Evolutionary conservation across 495 filamentous ascomycete species (phyloP), one percentile per base, ranked within the genome.

Genomic region (Xylaria sp.): DNA sequence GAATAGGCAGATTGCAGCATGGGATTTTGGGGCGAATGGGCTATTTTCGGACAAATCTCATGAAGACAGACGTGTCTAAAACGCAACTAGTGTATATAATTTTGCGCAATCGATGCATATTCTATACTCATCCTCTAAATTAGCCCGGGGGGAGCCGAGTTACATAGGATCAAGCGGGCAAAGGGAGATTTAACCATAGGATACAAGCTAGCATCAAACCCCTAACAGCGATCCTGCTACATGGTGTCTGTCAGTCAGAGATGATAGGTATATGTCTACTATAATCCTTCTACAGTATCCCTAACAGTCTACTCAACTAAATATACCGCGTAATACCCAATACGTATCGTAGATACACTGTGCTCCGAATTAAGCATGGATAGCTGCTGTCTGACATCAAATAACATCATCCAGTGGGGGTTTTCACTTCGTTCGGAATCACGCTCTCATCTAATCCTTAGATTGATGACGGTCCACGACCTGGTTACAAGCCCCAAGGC

Each of bases 31-130:
- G 57, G 57, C 31, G 57, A 37, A 59, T 9, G 33, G 31, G 21
- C 61, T 64, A 64, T 64, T 64, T 64, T 64, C 15, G 41, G 61
- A 26, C 3, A 40, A 31, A 29, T 46, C 14, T 46, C 40, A 64
- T 64, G 41, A 64, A 48, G n/a, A 3, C n/a, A 61, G 1, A 41
- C n/a, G 12, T 43, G 37, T 41, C 14, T 43, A 33, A 17, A 64
- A 31, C 15, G 41, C 61, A 63, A 33, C 61, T 41, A n/a, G 7
- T 26, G 58, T 43, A 37, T 41, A 4, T 31, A 14, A n/a, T n/a
- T 55, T 2, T 31, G 26, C 21, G 31, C 1, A 62, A 37, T 62
- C 5, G 59, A 14, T 11, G 21, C 5, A 62, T 62, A 14, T 37
- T 59, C 31, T 55, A 55, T 7, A 7, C 26, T 55, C 50, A 29